Base-by-base conservation (phyloP, 164 flowering plant genomes). In the Amborella trichopoda region DNA sequence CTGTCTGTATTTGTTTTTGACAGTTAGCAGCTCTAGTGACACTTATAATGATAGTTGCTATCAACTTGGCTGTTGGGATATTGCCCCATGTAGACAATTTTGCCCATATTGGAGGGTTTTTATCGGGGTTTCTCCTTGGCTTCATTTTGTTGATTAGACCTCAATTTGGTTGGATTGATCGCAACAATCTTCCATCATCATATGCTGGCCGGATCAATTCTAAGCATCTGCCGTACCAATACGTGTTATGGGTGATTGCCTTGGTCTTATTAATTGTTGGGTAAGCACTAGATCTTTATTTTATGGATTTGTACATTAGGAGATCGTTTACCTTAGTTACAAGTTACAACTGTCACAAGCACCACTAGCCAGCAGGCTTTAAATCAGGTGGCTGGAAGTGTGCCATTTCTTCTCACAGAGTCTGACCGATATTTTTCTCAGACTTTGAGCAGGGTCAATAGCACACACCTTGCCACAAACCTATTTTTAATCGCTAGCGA, bases 41-140 rank as follows among this genome's bases (percentile, higher is more conserved):
- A 1, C 80, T 88, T 18, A 18, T 78, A 50, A 40, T 88, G 48
- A 65, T 83, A 30, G 62, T 82, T 28, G 68, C 53, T 34, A 58
- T 88, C 55, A 88, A 88, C 68, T 71, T 84, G 28, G 89, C 76
- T 2, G 69, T 88, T 49, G 94, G 93, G 28, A 65, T 88, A 51
- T 65, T 88, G 16, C 96, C 96, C 2, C 81, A 69, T 32, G 91
- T 80, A 23, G 83, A 80, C 57, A 83, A 88, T 58, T 77, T 73
- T 55, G 83, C 89, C 2, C 96, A 81, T 40, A 72, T 84, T 48
- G 97, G 97, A 22, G 97, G 97, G 45, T 88, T 88, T 61, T 33
- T 81, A 26, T 44, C 82, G 0, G 97, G 97, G 2, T 66, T 84
- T 46, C 66, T 84, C n/a, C 83, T 88, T 0, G 94, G 97, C 16